A percentile compares a stretch with the other conserved stretches of the same genome.
These are phyloP conservation scores for Hydnomerulius pinastri DNA, from an alignment of 768 basidiomycete species.

Conservation along the genomic window DNA sequence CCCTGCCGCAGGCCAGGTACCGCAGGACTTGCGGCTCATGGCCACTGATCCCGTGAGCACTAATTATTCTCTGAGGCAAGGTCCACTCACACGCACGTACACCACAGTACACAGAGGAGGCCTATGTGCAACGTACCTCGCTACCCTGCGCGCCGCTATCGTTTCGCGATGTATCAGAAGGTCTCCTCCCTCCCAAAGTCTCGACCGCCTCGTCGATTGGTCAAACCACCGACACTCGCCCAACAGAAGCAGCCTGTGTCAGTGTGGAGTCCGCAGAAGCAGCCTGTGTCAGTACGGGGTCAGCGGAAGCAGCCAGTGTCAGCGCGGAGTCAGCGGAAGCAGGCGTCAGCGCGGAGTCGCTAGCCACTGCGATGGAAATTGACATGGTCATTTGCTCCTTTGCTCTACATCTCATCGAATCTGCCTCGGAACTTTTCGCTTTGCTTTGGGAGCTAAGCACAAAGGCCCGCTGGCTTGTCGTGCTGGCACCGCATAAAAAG, in stretches of 20 bases:
- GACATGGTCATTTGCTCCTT: constrained; percentile 77
- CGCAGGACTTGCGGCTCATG: constrained; percentile 17
- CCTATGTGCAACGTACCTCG: constrained; percentile 56
- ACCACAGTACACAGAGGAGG: constrained; percentile 57
- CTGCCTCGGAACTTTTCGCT: constrained; percentile 61
- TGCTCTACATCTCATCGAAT: constrained; percentile 68
- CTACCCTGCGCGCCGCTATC: constrained; percentile 57
- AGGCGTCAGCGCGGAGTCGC: neutral
- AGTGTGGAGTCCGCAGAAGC: neutral
- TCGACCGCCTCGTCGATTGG: constrained; percentile 15
- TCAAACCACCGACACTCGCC: neutral
- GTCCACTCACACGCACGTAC: constrained; percentile 19
- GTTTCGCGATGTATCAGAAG: constrained; percentile 64
- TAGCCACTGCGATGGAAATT: constrained; percentile 22
- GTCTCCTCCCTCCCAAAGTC: constrained; percentile 43
- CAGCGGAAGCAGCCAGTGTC: neutral
- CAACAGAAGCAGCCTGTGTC: neutral
- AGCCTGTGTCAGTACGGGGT: neutral
- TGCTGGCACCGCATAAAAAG: constrained; percentile 76
- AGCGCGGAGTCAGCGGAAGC: neutral
- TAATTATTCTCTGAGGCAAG: neutral
- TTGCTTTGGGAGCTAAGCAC: constrained; percentile 65
- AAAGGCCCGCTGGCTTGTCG: constrained; percentile 63
- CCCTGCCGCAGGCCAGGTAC: constrained; percentile 3
- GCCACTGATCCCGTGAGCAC: constrained; percentile 30